phyloP scores from a whole-genome alignment of 768 basidiomycete species.

The Ephemerocybe angulata region DNA sequence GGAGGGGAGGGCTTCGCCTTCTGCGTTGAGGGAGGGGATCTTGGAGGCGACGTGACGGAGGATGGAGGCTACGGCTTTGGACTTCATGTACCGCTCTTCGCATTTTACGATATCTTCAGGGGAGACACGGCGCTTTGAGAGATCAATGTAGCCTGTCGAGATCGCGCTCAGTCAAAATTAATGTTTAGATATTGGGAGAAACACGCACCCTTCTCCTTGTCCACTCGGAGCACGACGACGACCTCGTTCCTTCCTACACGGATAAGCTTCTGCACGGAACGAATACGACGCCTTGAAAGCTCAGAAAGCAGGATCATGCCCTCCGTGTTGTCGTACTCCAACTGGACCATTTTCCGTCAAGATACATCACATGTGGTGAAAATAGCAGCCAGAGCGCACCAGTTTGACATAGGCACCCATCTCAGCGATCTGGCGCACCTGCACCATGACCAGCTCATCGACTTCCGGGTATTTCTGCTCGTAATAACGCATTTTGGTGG shows the following conservation, averaged over 20 bases:
- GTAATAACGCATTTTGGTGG: slow-evolving; percentile 77
- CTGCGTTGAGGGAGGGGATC: slow-evolving; percentile 46
- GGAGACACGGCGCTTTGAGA: slow-evolving; percentile 96
- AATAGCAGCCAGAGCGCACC: slow-evolving; percentile 43
- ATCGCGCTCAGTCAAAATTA: not conserved
- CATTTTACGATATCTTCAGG: slow-evolving; percentile 99
- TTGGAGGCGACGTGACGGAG: slow-evolving; percentile 88
- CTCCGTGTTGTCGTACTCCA: slow-evolving; percentile 98
- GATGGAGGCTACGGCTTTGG: slow-evolving; percentile 91
- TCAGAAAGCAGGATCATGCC: slow-evolving; percentile 99
- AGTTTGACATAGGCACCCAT: slow-evolving; percentile 99
- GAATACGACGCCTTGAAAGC: slow-evolving; percentile 90
- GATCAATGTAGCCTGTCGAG: slow-evolving; percentile 87
- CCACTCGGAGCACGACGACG: slow-evolving; percentile 94
- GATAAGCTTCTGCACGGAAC: slow-evolving; percentile 97
- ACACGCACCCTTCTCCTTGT: slow-evolving; percentile 92
- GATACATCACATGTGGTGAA: not conserved
- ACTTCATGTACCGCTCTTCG: slow-evolving; percentile 98
- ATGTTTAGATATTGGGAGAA: not conserved
- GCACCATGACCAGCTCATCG: slow-evolving; percentile 99
- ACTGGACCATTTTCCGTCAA: slow-evolving; percentile 41
- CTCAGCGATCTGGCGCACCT: slow-evolving; percentile 97
- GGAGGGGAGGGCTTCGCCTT: slow-evolving; percentile 24
- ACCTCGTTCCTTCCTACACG: slow-evolving; percentile 97
- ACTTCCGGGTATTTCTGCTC: slow-evolving; percentile 92